Base-by-base conservation (phyloP, 2,329 filamentous ascomycete species). In the Zasmidium citrigriseum region DNA sequence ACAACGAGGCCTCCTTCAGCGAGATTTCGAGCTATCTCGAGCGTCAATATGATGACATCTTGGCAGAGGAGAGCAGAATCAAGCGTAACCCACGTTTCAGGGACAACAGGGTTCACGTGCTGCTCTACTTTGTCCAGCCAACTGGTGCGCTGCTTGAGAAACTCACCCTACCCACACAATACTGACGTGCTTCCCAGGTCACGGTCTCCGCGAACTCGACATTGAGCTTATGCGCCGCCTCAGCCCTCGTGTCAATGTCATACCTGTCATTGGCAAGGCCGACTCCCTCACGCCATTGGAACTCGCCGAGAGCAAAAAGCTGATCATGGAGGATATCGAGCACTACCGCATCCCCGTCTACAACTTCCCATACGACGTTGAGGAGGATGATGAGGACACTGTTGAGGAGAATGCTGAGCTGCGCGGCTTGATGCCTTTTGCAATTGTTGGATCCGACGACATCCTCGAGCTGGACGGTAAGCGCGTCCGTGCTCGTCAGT, bases 81-180 rank as follows among this genome's bases (percentile, higher is more conserved):
- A 99, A 99, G 90, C 95, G 95, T 92, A 99, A 99, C 83, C 95
- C 95, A 70, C 89, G 95, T 73, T 99, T 99, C 89, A 89, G 95
- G 75, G 95, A 99, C 82, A 98, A 99, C 82, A 91, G 95, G 82
- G 91, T 99, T 50, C 95, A 99, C 75, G 95, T 93, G 68, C 87
- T 99, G 76, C 88, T 99, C 72, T 99, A 99, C 85, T 99, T 99
- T 78, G 98, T 99, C 83, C 96, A 95, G 66, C 95, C 95, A 49
- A 99, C 95, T 62, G 95, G 95, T 72, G 55, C 54, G 68, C 18
- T 2, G 12, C 93, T 89, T 89, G 92, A 83, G 38, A 24, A 46
- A 54, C 52, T 29, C 24, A 22, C 47, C 25, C 27, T 22, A 53
- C 18, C 34, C 38, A 22, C 44, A 25, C 21, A 47, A 53, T 27